Base-by-base conservation (phyloP, 345 rosid species). In the Linum trigynum region DNA sequence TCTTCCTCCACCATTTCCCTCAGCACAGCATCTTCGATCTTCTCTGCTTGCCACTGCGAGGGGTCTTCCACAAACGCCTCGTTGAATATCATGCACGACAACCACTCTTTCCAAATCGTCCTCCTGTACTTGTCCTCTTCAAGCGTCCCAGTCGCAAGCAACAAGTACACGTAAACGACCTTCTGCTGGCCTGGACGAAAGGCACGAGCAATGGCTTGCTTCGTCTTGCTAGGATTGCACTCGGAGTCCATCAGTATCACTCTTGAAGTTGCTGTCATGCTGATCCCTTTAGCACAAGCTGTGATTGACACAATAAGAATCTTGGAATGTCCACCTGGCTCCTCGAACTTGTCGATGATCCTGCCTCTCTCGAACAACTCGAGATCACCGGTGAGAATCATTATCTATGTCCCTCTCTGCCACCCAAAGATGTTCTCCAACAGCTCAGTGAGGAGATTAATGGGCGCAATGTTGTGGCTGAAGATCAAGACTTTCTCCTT, bases 31-130 rank as follows among this genome's bases (percentile, higher is more conserved):
- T 94, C 97, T 75, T 86, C 99, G 5, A 90, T 85, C 83, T 90
- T 94, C 69, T 88, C 87, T 5, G 91, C 92, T 78, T 86, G 96
- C 91, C 96, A 90, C 1, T 71, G 80, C 66, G 96, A 82, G 0
- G 99, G 99, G 53, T 90, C 97, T 72, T 85, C 97, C 55, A 86
- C 96, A 48, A 90, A 85, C 4, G 82, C 96, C 72, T 94, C 99
- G 2, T 97, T 94, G 38, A 94, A 94, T 56, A 94, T 94, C 97
- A 88, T 90, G 65, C 90, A 80, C 0, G 99, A 90, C 7, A 94
- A 89, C 97, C 99, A 94, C 48, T 90, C 97, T 72, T 94, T 94
- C 99, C 97, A 90, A 42, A 96, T 87, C 2, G 99, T 94, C 81
- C 97, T 81, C 16, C 83, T 65, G 48, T 94, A 85, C 81, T 90